These are phyloP conservation scores for Trichoderma sp. DNA, from an alignment of 2,329 filamentous ascomycete species.

Conservation along the genomic window DNA sequence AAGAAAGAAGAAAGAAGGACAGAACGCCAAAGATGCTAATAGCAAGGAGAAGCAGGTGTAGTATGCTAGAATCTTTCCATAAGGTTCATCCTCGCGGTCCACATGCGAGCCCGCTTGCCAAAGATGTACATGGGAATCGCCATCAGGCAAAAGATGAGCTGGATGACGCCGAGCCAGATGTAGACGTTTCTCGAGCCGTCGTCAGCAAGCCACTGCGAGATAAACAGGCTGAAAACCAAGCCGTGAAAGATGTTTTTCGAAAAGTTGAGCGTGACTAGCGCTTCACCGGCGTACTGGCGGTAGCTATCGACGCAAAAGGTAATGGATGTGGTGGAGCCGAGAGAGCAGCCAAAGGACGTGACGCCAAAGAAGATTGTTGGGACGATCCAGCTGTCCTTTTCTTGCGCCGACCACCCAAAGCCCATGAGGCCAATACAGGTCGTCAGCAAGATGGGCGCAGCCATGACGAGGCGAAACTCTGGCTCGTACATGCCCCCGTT, in stretches of 20 bases:
- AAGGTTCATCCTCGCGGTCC: constrained; percentile 83
- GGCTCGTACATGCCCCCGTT: constrained; percentile 97
- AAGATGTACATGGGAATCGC: constrained; percentile 94
- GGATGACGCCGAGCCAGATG: constrained; percentile 81
- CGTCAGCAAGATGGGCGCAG: constrained; percentile 71
- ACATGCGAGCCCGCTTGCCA: constrained; percentile 89
- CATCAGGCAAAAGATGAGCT: constrained; percentile 70
- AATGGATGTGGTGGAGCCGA: constrained; percentile 88
- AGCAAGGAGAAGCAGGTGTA: background rate
- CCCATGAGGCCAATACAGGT: constrained; percentile 89
- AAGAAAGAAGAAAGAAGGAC: background rate
- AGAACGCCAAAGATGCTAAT: background rate
- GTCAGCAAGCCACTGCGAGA: constrained; percentile 76
- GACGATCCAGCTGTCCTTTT: constrained; percentile 80
- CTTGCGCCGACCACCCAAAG: constrained; percentile 87
- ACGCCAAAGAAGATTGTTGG: constrained; percentile 92
- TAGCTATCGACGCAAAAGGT: constrained; percentile 95
- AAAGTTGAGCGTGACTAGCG: constrained; percentile 91
- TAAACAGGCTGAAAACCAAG: constrained; percentile 84
- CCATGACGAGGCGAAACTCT: constrained; percentile 91
- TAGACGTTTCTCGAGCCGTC: constrained; percentile 79
- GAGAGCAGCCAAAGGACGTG: constrained; percentile 86
- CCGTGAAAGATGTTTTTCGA: constrained; percentile 93
- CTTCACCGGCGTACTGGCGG: constrained; percentile 89
- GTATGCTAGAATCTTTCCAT: constrained; percentile 70